Percentiles rank a stretch among this genome's conserved stretches.
Conservation (phyloP, 371 early-diverging fungal species). For the Parasitella parasitica region DNA sequence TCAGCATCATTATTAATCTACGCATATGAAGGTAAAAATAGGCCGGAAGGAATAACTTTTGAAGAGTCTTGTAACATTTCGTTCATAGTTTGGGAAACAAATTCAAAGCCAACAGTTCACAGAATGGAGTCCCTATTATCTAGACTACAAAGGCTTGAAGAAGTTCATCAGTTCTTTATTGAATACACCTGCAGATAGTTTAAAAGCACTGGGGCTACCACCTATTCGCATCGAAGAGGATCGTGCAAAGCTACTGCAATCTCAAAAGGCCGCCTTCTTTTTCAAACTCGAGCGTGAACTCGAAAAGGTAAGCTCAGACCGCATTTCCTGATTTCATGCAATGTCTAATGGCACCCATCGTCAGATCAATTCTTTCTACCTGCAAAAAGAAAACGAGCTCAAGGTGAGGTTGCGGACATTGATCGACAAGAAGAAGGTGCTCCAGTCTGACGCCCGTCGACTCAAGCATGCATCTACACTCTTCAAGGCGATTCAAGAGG, state of each 20-base stretch:
- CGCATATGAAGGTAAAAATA: not conserved
- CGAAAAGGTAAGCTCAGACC: constrained; percentile 60
- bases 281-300: constrained; percentile 82
- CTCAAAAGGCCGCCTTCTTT: constrained; percentile 81
- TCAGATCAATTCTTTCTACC: constrained; percentile 80
- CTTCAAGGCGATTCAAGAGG: constrained; percentile 77
- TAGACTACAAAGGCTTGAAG: constrained; percentile 94
- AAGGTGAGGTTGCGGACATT: constrained; percentile 76
- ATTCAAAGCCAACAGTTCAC: constrained; percentile 88
- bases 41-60: too few species aligned
- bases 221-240: constrained; percentile 55
- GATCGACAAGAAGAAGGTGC: constrained; percentile 78
- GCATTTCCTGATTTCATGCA: not conserved
- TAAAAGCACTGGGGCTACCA: constrained; percentile 27
- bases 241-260: constrained; percentile 57
- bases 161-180: constrained; percentile 87
- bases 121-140: constrained; percentile 91
- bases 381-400: constrained; percentile 78
- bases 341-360: constrained; percentile 10
- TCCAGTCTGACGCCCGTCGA: constrained; percentile 57
- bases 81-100: constrained; percentile 89
- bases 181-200: constrained; percentile 31
- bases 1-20: too few species aligned
- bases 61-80: not conserved
- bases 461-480: constrained; percentile 59